These are phyloP conservation scores for Mycena haematopus DNA, from an alignment of 768 basidiomycete genomes.

Conservation along the genomic window DNA sequence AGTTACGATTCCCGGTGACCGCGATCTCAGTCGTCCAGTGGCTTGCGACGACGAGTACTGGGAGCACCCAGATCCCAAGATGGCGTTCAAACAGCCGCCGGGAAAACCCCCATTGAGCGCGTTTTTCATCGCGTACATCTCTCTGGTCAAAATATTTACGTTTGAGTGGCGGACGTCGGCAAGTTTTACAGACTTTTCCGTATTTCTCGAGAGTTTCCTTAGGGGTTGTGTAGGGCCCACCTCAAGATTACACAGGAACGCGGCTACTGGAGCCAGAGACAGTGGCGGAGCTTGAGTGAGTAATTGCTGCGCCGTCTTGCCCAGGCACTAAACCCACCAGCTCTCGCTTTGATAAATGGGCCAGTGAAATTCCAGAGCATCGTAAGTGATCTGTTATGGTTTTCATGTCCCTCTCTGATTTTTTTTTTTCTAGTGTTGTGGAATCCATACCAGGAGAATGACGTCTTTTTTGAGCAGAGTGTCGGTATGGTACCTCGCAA, in stretches of 20 bases:
- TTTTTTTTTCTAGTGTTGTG: slow-evolving; percentile 37
- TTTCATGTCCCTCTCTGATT: not conserved
- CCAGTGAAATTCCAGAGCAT: slow-evolving; percentile 55
- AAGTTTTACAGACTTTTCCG: not conserved
- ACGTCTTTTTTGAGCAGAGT: slow-evolving; percentile 46
- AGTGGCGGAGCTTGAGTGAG: slow-evolving; percentile 23
- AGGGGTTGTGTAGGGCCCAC: not conserved
- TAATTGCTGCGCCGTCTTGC: not conserved
- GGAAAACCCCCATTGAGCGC: slow-evolving; percentile 46
- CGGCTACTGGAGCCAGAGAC: not conserved
- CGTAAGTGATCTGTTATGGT: slow-evolving; percentile 32
- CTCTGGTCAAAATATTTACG: slow-evolving; percentile 53
- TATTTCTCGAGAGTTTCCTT: not conserved
- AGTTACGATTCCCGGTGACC: slow-evolving; percentile 21
- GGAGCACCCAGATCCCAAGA: slow-evolving; percentile 39
- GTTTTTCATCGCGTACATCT: slow-evolving; percentile 48
- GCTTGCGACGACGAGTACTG: slow-evolving; percentile 37
- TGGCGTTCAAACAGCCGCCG: slow-evolving; percentile 55
- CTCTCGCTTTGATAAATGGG: slow-evolving; percentile 61
- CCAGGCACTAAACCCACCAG: slow-evolving; percentile 29
- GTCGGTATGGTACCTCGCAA: slow-evolving; percentile 38
- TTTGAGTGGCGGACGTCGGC: slow-evolving; percentile 54
- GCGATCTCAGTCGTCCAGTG: slow-evolving; percentile 56
- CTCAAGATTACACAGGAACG: slow-evolving; percentile 9
- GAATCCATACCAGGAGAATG: slow-evolving; percentile 42